Evolutionary conservation across 306 rosid species (phyloP).

Genomic region (Vicia sativa): DNA sequence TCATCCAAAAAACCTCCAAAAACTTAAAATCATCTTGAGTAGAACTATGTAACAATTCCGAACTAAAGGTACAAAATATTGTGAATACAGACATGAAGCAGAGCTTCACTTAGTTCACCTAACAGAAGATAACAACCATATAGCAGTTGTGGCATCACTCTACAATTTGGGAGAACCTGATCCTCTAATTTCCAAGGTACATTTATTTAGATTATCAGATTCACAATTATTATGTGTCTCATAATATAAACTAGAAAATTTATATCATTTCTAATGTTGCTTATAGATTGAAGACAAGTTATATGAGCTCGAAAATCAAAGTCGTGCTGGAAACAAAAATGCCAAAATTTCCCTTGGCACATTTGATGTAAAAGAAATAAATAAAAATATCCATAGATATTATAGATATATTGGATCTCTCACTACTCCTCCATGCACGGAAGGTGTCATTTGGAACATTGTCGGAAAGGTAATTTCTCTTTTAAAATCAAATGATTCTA

Average conservation of each 20-base stretch:
- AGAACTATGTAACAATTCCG: no score
- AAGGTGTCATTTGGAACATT: slow-evolving; percentile 70
- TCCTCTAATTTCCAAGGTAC: slow-evolving; percentile 59
- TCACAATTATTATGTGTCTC: neutral
- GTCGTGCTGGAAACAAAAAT: slow-evolving; percentile 33
- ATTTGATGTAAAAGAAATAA: slow-evolving; percentile 43
- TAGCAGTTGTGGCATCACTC: slow-evolving; percentile 62
- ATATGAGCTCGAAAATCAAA: slow-evolving; percentile 46
- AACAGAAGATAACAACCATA: slow-evolving; percentile 44
- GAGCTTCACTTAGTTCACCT: slow-evolving; percentile 80
- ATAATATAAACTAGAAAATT: neutral
- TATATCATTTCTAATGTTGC: neutral
- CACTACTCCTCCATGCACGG: slow-evolving; percentile 87
- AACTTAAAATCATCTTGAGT: no score
- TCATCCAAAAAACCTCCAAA: no score
- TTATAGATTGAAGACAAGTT: slow-evolving; percentile 59
- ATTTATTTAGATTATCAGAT: neutral
- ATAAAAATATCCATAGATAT: slow-evolving; percentile 48
- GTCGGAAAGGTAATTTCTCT: slow-evolving; percentile 30
- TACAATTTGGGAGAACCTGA: slow-evolving; percentile 61
- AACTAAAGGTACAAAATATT: neutral
- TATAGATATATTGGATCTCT: slow-evolving; percentile 79
- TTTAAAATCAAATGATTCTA: neutral
- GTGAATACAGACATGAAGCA: slow-evolving; percentile 45
- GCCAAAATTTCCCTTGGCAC: slow-evolving; percentile 53